These are phyloP conservation scores for Pichia sp. DNA, from an alignment of 1,139 yeast species.

Conservation along the genomic window DNA sequence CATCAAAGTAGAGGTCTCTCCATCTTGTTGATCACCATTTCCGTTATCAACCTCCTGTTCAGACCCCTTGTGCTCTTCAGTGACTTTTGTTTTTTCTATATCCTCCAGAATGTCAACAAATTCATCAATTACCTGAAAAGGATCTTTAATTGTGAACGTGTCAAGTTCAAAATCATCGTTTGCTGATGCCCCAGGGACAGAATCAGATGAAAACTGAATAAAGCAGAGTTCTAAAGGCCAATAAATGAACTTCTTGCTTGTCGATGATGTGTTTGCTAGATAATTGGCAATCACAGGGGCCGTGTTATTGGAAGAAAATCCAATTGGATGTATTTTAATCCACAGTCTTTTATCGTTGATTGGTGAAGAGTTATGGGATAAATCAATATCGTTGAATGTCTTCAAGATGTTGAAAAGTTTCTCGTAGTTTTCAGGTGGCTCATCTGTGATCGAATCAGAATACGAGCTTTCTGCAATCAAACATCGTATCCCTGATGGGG, in stretches of 20 bases:
- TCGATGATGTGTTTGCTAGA: slow-evolving; percentile 36
- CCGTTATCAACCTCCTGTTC: slow-evolving; percentile 1
- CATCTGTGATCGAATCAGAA: slow-evolving; percentile 39
- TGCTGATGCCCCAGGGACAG: slow-evolving; percentile 3
- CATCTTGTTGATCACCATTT: neutral
- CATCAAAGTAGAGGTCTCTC: neutral
- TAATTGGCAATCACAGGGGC: slow-evolving; percentile 60
- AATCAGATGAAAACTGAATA: slow-evolving; percentile 42
- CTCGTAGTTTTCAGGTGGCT: slow-evolving; percentile 50
- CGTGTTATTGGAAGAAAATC: slow-evolving; percentile 63
- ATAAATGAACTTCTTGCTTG: slow-evolving; percentile 52
- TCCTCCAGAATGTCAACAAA: slow-evolving; percentile 23
- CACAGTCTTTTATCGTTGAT: slow-evolving; percentile 37
- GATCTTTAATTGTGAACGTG: slow-evolving; percentile 25
- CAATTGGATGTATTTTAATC: slow-evolving; percentile 64
- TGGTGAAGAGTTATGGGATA: slow-evolving; percentile 37
- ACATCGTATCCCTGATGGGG: slow-evolving; percentile 75
- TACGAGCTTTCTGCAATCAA: slow-evolving; percentile 45
- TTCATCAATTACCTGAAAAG: slow-evolving; percentile 28
- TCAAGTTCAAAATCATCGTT: slow-evolving; percentile 4
- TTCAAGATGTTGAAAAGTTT: slow-evolving; percentile 51
- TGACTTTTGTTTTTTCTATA: slow-evolving; percentile 17
- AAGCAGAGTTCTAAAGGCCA: slow-evolving; percentile 72
- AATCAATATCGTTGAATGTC: slow-evolving; percentile 20
- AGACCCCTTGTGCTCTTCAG: slow-evolving; percentile 20